phyloP scores from a whole-genome alignment of 2,329 filamentous ascomycete species.

The Monilinia fructicola region DNA sequence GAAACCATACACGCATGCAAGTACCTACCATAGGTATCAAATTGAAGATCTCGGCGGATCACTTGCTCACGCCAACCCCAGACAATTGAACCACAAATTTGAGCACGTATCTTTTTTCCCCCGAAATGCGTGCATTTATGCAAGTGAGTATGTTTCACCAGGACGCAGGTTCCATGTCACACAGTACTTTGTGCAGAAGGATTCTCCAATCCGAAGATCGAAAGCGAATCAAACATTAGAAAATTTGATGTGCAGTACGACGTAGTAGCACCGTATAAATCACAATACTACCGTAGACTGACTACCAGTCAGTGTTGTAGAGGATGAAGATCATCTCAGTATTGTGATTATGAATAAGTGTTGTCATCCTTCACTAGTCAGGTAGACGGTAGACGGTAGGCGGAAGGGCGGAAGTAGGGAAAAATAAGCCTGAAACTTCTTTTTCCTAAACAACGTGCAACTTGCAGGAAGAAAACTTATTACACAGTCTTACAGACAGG shows the following conservation, averaged over 20 bases:
- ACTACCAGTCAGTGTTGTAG: background rate
- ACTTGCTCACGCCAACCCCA: slow-evolving; percentile 18
- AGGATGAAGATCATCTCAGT: background rate
- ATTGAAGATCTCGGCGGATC: slow-evolving; percentile 11
- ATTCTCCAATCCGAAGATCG: background rate
- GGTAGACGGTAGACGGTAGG: background rate
- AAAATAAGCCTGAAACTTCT: too few relatives aligned
- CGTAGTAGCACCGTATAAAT: too few relatives aligned
- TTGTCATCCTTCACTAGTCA: background rate
- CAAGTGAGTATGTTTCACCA: slow-evolving; percentile 11
- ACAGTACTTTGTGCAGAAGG: background rate
- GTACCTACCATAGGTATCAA: too few relatives aligned
- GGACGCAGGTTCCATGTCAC: background rate
- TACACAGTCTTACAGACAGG: too few relatives aligned
- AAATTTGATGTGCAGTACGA: too few relatives aligned
- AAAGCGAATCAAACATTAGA: background rate
- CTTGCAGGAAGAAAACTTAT: background rate
- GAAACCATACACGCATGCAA: slow-evolving; percentile 1
- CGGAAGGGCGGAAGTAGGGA: background rate
- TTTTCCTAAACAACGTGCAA: too few relatives aligned
- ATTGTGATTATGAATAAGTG: background rate
- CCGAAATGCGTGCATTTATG: slow-evolving; percentile 8
- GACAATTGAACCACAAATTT: background rate
- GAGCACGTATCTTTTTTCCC: background rate
- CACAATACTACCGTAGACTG: too few relatives aligned